Percentiles rank a stretch among this genome's conserved stretches.
phyloP scores from a whole-genome alignment of 1,284 basidiomycete species.

The Pulchroboletus neoregius region DNA sequence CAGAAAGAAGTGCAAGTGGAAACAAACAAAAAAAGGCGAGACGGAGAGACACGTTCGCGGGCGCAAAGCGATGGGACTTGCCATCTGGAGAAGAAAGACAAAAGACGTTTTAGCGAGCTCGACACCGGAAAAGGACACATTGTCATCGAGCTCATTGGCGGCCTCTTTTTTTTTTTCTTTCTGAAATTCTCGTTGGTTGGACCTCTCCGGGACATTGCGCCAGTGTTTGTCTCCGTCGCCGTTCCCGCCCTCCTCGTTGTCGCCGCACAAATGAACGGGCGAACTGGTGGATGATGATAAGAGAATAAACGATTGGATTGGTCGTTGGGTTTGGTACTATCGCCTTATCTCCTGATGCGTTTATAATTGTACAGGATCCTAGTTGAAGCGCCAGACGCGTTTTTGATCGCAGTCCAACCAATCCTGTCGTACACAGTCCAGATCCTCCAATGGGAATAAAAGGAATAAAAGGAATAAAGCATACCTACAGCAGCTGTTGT shows the following conservation, averaged over 20 bases:
- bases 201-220: neutral
- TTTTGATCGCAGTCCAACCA: neutral
- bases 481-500: neutral
- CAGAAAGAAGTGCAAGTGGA: too few species aligned
- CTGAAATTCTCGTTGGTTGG: neutral
- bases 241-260: conserved; percentile 8
- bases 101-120: neutral
- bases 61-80: too few species aligned
- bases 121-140: conserved; percentile 5
- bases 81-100: too few species aligned
- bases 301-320: neutral
- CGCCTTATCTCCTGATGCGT: conserved; percentile 10
- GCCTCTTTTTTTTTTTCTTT: neutral
- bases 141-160: neutral
- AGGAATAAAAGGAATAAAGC: neutral
- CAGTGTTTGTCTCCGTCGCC: neutral
- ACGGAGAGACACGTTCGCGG: too few species aligned
- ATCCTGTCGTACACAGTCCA: neutral
- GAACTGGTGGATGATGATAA: neutral
- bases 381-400: neutral
- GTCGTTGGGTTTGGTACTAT: conserved; percentile 7
- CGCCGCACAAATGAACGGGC: conserved; percentile 11
- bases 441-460: neutral
- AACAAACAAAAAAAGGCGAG: too few species aligned
- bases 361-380: neutral